phyloP scores from a whole-genome alignment of 148 eudicot species.

The Spergularia bocconei region DNA sequence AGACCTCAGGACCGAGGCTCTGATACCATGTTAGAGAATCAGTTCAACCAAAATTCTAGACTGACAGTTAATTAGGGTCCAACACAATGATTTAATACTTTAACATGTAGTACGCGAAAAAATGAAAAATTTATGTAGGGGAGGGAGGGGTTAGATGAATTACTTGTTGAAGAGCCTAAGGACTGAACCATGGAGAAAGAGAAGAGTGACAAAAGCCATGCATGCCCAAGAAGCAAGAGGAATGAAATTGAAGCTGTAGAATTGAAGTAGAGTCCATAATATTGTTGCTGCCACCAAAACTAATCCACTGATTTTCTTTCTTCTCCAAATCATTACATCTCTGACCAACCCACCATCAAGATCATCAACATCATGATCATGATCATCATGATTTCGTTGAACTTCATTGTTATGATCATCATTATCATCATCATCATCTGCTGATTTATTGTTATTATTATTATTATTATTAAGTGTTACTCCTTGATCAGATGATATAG shows the following conservation, averaged over 20 bases:
- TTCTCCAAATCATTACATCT: constrained; percentile 22
- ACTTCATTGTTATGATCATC: neutral
- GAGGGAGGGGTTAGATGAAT: too few species aligned
- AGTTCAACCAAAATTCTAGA: too few species aligned
- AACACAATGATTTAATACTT: too few species aligned
- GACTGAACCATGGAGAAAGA: constrained; percentile 11
- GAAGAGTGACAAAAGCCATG: constrained; percentile 15
- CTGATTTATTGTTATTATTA: neutral
- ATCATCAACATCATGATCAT: neutral
- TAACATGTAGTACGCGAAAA: too few species aligned
- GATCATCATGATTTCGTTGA: neutral
- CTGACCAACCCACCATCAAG: neutral
- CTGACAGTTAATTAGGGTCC: too few species aligned
- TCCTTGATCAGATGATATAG: neutral
- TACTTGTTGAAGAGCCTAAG: constrained; percentile 18
- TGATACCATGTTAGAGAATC: too few species aligned
- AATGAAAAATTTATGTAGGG: neutral
- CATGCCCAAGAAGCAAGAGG: constrained; percentile 13
- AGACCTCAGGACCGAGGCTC: too few species aligned
- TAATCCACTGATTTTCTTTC: neutral
- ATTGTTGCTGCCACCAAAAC: constrained; percentile 4
- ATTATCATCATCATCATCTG: neutral
- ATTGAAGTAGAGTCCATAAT: constrained; percentile 12
- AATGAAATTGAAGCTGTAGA: constrained; percentile 13
- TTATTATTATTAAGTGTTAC: neutral